phyloP scores from a whole-genome alignment of 2,329 filamentous ascomycete species.

The Epichloe aotearoae region DNA sequence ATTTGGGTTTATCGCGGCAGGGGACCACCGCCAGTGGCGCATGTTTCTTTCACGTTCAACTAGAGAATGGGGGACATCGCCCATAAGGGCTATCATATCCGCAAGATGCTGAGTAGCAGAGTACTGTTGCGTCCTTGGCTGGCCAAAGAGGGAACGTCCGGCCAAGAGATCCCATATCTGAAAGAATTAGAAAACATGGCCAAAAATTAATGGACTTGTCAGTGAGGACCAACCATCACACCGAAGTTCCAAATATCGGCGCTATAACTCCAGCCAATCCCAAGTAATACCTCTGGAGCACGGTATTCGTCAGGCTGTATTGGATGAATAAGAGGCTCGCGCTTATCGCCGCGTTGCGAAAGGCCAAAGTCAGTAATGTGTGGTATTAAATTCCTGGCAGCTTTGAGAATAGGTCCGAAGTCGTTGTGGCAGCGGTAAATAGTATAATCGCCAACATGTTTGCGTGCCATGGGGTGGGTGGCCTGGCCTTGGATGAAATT shows the following conservation, averaged over 20 bases:
- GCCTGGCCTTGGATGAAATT: conserved; percentile 9
- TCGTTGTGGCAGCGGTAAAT: conserved; percentile 11
- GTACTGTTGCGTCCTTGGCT: conserved; percentile 9
- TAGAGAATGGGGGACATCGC: neutral
- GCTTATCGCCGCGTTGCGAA: neutral
- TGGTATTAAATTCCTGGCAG: neutral
- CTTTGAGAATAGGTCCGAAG: conserved; percentile 5
- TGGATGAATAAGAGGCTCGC: conserved; percentile 5
- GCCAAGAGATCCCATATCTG: conserved; percentile 15
- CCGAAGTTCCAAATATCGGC: conserved; percentile 12
- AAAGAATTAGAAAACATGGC: neutral
- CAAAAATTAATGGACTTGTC: neutral
- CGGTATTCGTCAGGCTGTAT: conserved; percentile 12
- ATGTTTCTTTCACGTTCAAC: neutral
- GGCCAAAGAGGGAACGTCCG: conserved; percentile 10
- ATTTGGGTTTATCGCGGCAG: neutral
- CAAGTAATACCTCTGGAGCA: conserved; percentile 13
- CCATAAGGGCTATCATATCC: neutral
- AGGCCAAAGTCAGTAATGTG: conserved; percentile 3
- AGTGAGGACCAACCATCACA: conserved; percentile 8
- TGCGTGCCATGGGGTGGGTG: neutral
- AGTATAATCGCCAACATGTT: conserved; percentile 1
- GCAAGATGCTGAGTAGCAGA: conserved; percentile 9
- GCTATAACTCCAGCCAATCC: conserved; percentile 11
- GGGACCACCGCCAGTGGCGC: neutral